Base-by-base conservation (phyloP, 257 asterid species). In the Solanum rostratum region DNA sequence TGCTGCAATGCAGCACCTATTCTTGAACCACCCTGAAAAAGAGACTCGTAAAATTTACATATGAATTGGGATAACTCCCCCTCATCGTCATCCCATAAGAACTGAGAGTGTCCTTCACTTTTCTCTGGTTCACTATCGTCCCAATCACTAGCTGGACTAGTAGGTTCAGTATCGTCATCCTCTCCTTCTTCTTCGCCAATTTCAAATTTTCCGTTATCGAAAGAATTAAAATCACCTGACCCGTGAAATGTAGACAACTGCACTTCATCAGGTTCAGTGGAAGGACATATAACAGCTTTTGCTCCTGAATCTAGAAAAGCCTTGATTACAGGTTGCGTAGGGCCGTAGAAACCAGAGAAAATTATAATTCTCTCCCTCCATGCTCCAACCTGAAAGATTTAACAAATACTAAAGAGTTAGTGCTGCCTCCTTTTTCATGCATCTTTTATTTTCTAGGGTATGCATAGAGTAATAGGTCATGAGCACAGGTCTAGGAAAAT, bases 311-410 rank as follows among this genome's bases (percentile, higher is more conserved):
- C 98, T 68, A 97, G 89, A 90, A 95, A 92, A 65, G 98, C 95
- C 92, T 97, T 97, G 29, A 90, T 90, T 90, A 97, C 84, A 71
- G 97, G 89, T 81, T 85, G 91, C 9, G 91, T 91, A 16, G 98
- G 99, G 84, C 99, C 99, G 27, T 91, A 93, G 60, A 92, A 88
- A 55, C 99, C 98, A 3, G 98, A 91, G 93, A 94, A 94, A 84
- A 95, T 89, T 89, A 97, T 89, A 71, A 97, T 95, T 89, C 99
- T 91, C 84, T 97, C 98, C 89, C 98, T 94, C 99, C 99, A 97
- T 76, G 97, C 90, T 81, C 99, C 99, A 66, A 94, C 89, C 99
- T 95, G 91, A 81, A 33, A 60, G 65, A 43, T 83, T 83, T 74
- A 84, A 70, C 74, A 81, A 57, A 79, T 86, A 81, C 78, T 30